Conservation (phyloP, 2,329 filamentous ascomycete genomes). For the Sporothrix brunneoviolacea region DNA sequence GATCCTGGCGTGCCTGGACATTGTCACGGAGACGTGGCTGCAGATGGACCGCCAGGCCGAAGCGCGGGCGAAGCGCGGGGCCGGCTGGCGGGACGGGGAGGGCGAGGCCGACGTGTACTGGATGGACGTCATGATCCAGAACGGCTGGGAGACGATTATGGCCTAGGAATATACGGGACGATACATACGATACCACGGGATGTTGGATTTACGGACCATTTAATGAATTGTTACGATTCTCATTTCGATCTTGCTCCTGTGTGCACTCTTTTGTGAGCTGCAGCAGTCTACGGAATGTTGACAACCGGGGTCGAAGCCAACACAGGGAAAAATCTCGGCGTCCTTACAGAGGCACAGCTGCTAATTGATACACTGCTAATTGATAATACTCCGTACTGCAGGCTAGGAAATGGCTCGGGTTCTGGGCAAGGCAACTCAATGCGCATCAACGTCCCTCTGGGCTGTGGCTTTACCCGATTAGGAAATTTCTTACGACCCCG, state of each 20-base stretch:
- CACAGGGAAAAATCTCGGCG: neutral
- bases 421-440: too few species aligned
- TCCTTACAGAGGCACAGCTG: too few species aligned
- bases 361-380: too few species aligned
- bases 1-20: conserved; percentile 39
- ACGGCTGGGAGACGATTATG: conserved; percentile 43
- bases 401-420: too few species aligned
- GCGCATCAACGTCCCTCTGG: neutral
- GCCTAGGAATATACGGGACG: too few species aligned
- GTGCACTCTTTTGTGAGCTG: neutral
- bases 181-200: neutral
- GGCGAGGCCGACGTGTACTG: conserved; percentile 41
- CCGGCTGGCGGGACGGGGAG: conserved; percentile 16
- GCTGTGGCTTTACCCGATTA: neutral
- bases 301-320: too few species aligned
- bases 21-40: conserved; percentile 47
- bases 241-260: neutral
- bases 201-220: neutral
- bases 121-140: conserved; percentile 51
- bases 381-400: too few species aligned
- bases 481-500: conserved; percentile 5
- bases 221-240: neutral
- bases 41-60: conserved; percentile 33
- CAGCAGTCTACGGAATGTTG: too few species aligned
- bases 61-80: neutral